Percentiles rank a stretch among this genome's conserved stretches.
Evolutionary conservation across 306 rosid species (phyloP).

Genomic region (Vachellia collinsii): DNA sequence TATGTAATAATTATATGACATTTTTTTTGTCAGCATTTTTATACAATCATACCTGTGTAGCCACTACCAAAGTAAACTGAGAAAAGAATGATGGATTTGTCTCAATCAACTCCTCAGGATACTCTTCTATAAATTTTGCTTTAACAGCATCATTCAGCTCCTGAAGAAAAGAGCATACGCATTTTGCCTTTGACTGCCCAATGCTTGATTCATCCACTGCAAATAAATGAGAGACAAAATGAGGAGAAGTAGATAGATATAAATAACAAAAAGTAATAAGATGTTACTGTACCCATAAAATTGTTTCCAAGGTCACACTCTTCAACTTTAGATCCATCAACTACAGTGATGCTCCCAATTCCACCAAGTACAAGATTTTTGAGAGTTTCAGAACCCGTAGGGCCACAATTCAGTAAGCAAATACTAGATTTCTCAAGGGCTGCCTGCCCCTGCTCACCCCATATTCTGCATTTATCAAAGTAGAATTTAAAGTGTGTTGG

Average conservation of each 20-base stretch:
- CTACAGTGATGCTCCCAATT: constrained; percentile 91
- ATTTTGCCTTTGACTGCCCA: constrained; percentile 93
- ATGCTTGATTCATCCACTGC: constrained; percentile 71
- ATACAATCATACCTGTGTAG: constrained; percentile 75
- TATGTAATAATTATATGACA: background rate
- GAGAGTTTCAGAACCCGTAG: constrained; percentile 94
- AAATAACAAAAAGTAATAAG: background rate
- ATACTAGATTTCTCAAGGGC: constrained; percentile 23
- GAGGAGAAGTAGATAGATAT: background rate
- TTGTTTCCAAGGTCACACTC: constrained; percentile 94
- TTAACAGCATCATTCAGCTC: constrained; percentile 97
- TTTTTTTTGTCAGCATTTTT: constrained; percentile 17
- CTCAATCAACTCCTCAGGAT: constrained; percentile 74
- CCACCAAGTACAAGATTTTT: constrained; percentile 94
- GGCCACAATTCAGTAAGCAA: constrained; percentile 78
- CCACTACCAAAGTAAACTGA: constrained; percentile 89
- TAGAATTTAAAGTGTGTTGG: background rate
- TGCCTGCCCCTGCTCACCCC: constrained; percentile 24
- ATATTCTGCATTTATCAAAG: constrained; percentile 18
- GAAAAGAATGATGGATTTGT: constrained; percentile 87
- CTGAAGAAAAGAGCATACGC: constrained; percentile 93
- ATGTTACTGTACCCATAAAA: constrained; percentile 55
- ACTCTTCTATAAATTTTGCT: constrained; percentile 91
- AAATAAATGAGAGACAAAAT: background rate
- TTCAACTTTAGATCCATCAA: constrained; percentile 94